Evolutionary conservation across 371 early-diverging fungal genomes (phyloP).

Genomic region (Actinomortierella wolfii): DNA sequence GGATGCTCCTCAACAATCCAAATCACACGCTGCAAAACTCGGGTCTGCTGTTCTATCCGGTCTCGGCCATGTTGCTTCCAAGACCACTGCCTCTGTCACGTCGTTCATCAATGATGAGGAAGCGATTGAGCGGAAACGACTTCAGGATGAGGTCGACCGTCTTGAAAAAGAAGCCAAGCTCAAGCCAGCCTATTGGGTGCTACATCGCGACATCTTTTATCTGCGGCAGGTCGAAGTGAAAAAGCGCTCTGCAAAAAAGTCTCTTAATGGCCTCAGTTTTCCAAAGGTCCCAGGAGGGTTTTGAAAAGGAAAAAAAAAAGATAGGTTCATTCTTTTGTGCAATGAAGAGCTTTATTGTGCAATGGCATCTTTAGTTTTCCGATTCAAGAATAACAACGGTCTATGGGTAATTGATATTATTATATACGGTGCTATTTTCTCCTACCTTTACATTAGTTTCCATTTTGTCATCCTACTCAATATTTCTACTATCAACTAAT

Average conservation of each 20-base stretch:
- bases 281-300: slow-evolving; percentile 55
- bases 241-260: slow-evolving; percentile 52
- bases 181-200: slow-evolving; percentile 49
- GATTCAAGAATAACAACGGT: too few species aligned
- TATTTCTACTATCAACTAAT: too few species aligned
- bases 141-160: slow-evolving; percentile 23
- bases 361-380: too few species aligned
- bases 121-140: slow-evolving; percentile 29
- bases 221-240: slow-evolving; percentile 55
- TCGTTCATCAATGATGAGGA: slow-evolving; percentile 42
- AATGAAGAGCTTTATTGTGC: too few species aligned
- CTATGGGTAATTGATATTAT: too few species aligned
- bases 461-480: too few species aligned
- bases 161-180: slow-evolving; percentile 22
- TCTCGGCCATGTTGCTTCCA: slow-evolving; percentile 27
- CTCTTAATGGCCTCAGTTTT: slow-evolving; percentile 51
- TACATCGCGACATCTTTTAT: slow-evolving; percentile 62
- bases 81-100: slow-evolving; percentile 32
- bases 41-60: slow-evolving; percentile 41
- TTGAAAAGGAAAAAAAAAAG: slow-evolving; percentile 3
- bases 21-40: slow-evolving; percentile 26
- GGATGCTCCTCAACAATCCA: too few species aligned
- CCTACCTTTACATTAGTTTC: too few species aligned
- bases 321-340: too few species aligned
- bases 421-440: too few species aligned